Percentiles rank a stretch among this genome's conserved stretches.
These are phyloP conservation scores for Magnusiomyces suaveolens DNA, from an alignment of 1,139 yeast genomes.

Conservation along the genomic window DNA sequence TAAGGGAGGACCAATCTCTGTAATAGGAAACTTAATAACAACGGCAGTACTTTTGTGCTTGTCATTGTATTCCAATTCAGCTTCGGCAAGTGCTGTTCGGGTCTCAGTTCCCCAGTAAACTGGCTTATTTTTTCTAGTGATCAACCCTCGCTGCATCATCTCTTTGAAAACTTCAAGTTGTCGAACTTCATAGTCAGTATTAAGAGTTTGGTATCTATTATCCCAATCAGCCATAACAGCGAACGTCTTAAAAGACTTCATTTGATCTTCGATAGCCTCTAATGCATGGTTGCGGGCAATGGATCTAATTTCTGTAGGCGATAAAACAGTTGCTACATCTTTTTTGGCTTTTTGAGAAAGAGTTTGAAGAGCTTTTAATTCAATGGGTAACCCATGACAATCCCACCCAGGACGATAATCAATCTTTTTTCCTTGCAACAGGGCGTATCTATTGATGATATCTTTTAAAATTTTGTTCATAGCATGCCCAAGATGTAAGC, in stretches of 20 bases:
- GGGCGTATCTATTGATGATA: slow-evolving; percentile 62
- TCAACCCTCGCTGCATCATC: slow-evolving; percentile 56
- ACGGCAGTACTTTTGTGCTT: slow-evolving; percentile 63
- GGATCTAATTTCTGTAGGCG: slow-evolving; percentile 49
- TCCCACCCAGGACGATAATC: slow-evolving; percentile 94
- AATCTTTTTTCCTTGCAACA: slow-evolving; percentile 52
- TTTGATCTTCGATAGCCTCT: slow-evolving; percentile 54
- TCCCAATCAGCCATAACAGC: slow-evolving; percentile 82
- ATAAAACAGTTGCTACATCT: slow-evolving; percentile 27
- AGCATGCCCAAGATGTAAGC: slow-evolving; percentile 88
- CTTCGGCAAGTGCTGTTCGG: slow-evolving; percentile 89
- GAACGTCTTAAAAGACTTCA: slow-evolving; percentile 51
- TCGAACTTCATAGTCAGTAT: slow-evolving; percentile 57
- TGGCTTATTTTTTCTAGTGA: slow-evolving; percentile 80
- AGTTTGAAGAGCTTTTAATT: slow-evolving; percentile 55
- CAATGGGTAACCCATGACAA: slow-evolving; percentile 96
- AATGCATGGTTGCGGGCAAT: slow-evolving; percentile 62
- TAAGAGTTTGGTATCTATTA: slow-evolving; percentile 62
- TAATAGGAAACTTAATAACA: slow-evolving; percentile 55
- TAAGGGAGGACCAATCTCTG: slow-evolving; percentile 5
- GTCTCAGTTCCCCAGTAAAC: slow-evolving; percentile 98
- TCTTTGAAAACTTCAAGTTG: slow-evolving; percentile 64
- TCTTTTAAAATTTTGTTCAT: slow-evolving; percentile 83
- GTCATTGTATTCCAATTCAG: slow-evolving; percentile 81
- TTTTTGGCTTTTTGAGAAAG: slow-evolving; percentile 26